Evolutionary conservation across 164 flowering plant species (phyloP).

Genomic region (Pachysandra terminalis): DNA sequence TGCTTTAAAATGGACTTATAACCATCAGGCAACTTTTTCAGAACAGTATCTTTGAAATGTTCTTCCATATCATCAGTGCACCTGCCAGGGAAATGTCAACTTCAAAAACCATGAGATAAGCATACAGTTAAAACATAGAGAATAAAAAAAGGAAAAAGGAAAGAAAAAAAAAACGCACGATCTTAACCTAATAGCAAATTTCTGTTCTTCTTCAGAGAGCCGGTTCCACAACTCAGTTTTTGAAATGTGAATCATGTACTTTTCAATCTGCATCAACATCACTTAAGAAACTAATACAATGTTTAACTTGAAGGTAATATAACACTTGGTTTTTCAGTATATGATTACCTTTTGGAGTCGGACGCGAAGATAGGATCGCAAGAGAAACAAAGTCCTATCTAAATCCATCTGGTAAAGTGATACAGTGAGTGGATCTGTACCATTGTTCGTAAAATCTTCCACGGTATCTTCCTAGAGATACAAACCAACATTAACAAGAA

Average conservation of each 20-base stretch:
- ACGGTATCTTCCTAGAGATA: slow-evolving; percentile 66
- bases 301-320: neutral
- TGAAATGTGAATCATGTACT: slow-evolving; percentile 55
- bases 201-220: slow-evolving; percentile 68
- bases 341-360: slow-evolving; percentile 78
- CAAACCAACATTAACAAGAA: neutral
- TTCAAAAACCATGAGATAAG: neutral
- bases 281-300: neutral
- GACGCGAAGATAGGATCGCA: slow-evolving; percentile 82
- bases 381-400: slow-evolving; percentile 68
- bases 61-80: slow-evolving; percentile 54
- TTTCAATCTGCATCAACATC: slow-evolving; percentile 65
- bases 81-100: slow-evolving; percentile 31
- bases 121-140: too few relatives aligned
- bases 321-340: neutral
- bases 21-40: slow-evolving; percentile 71
- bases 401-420: slow-evolving; percentile 92
- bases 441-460: slow-evolving; percentile 48
- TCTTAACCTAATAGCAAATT: slow-evolving; percentile 58
- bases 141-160: too few relatives aligned
- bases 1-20: slow-evolving; percentile 72
- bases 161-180: too few relatives aligned
- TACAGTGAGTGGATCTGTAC: slow-evolving; percentile 62
- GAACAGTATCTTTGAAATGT: slow-evolving; percentile 69
- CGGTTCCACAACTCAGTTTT: slow-evolving; percentile 56